phyloP scores from a whole-genome alignment of 768 basidiomycete genomes.

The Butyriboletus loyo region DNA sequence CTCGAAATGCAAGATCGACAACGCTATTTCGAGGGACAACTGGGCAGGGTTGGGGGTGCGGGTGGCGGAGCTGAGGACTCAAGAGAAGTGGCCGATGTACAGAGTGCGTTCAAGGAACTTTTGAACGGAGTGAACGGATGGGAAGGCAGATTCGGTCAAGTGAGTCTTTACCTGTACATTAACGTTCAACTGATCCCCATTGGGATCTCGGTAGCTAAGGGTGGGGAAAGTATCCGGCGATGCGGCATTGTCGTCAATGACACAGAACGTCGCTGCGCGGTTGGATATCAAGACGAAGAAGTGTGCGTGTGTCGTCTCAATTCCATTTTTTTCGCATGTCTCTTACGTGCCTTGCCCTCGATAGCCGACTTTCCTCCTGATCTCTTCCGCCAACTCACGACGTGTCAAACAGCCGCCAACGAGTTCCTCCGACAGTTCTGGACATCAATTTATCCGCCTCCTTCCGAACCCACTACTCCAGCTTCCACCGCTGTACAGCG shows the following conservation, averaged over 20 bases:
- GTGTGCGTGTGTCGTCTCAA: slow-evolving; percentile 41
- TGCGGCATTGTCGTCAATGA: slow-evolving; percentile 69
- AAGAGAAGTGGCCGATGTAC: slow-evolving; percentile 42
- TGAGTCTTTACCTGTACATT: slow-evolving; percentile 25
- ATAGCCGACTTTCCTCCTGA: slow-evolving; percentile 78
- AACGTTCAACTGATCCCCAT: background rate
- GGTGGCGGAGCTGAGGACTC: slow-evolving; percentile 2
- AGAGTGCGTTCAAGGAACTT: slow-evolving; percentile 45
- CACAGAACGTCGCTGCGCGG: slow-evolving; percentile 71
- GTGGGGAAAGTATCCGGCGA: slow-evolving; percentile 68
- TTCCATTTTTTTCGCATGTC: background rate
- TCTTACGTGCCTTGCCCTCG: background rate
- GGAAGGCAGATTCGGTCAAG: slow-evolving; percentile 56
- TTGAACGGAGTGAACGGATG: slow-evolving; percentile 51
- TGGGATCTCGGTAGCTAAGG: slow-evolving; percentile 46
- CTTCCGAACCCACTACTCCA: slow-evolving; percentile 51
- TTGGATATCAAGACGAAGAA: slow-evolving; percentile 64
- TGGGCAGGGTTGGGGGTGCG: slow-evolving; percentile 28
- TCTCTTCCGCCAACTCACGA: slow-evolving; percentile 78
- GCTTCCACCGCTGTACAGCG: slow-evolving; percentile 63
- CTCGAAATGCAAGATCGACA: slow-evolving; percentile 87
- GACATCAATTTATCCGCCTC: slow-evolving; percentile 79
- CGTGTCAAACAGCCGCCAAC: slow-evolving; percentile 89
- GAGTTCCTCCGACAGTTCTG: slow-evolving; percentile 98
- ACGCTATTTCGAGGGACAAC: slow-evolving; percentile 74